Conservation (phyloP, 805 yeast species). For the Ogataea henricii region DNA sequence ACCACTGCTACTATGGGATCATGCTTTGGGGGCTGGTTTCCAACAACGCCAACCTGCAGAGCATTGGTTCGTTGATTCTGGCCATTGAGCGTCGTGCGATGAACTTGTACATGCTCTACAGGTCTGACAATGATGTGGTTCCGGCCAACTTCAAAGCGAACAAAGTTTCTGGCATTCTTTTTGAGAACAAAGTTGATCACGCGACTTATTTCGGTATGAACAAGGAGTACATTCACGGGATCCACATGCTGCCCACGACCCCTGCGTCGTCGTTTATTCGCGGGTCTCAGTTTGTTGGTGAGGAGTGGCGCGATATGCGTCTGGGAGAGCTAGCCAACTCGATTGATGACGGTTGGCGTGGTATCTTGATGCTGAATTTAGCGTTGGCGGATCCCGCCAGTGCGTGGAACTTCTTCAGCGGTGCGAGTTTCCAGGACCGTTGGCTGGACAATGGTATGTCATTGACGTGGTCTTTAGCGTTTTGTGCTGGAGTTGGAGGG, state of each 20-base stretch:
- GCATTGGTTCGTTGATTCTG: constrained; percentile 59
- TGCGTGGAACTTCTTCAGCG: constrained; percentile 46
- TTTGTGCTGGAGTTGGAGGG: constrained; percentile 57
- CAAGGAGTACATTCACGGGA: constrained; percentile 70
- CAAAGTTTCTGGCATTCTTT: constrained; percentile 67
- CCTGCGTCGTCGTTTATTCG: constrained; percentile 62
- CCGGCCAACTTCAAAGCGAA: constrained; percentile 56
- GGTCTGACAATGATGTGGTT: constrained; percentile 47
- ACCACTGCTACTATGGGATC: constrained; percentile 67
- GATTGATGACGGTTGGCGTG: constrained; percentile 65
- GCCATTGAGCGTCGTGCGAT: constrained; percentile 56
- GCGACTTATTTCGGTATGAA: constrained; percentile 69
- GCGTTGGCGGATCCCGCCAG: constrained; percentile 45
- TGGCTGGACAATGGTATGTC: constrained; percentile 65
- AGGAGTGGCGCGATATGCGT: constrained; percentile 43
- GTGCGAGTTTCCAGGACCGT: constrained; percentile 31
- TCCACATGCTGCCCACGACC: constrained; percentile 75
- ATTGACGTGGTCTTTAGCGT: constrained; percentile 62
- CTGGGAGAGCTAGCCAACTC: constrained; percentile 38
- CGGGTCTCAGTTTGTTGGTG: constrained; percentile 46
- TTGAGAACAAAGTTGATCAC: constrained; percentile 73
- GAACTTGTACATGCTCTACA: constrained; percentile 55
- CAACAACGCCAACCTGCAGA: constrained; percentile 53
- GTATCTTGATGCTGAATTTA: constrained; percentile 48
- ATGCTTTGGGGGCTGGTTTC: constrained; percentile 66